Base-by-base conservation (phyloP, 768 basidiomycete species). In the Postia placenta region DNA sequence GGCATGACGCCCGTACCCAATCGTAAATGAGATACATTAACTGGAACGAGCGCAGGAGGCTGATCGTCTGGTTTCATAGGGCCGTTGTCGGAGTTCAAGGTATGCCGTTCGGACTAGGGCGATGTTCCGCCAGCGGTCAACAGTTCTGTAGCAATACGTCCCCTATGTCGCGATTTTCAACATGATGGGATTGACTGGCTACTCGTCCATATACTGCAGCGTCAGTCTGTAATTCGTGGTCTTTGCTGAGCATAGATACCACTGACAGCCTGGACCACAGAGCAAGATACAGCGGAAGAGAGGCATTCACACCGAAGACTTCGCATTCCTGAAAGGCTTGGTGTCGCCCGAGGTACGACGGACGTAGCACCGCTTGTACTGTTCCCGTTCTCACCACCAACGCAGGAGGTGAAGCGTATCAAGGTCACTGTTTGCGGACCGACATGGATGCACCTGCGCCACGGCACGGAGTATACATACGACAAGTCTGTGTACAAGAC, bases 351-450 rank as follows among this genome's bases (percentile, higher is more conserved):
- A 84, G 65, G 80, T 79, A 55, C 1, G 56, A 55, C 25, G 5
- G n/a, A n/a, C n/a, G n/a, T n/a, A n/a, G n/a, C n/a, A n/a, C n/a
- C n/a, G n/a, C n/a, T n/a, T n/a, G n/a, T n/a, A n/a, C n/a, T n/a
- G n/a, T n/a, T n/a, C n/a, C n/a, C n/a, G n/a, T n/a, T n/a, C n/a
- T n/a, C n/a, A n/a, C n/a, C 30, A 33, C 9, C 15, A 15, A 15
- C 30, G 19, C 45, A 81, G 78, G 81, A 85, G 53, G 76, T 84
- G 44, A 73, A 74, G 56, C 69, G 72, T 52, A 73, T 88, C 64
- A 89, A 90, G 62, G 51, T 87, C 40, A 87, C 82, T 7, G 67
- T 86, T 56, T 82, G 79, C 50, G 76, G 81, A 0, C 85, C 85
- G 3, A 78, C 79, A 12, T 84, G 83, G 81, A 80, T 78, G 61